A percentile compares a stretch with the other conserved stretches of the same genome.
These are phyloP conservation scores for Lupinus albus DNA, from an alignment of 306 rosid species.

Conservation along the genomic window DNA sequence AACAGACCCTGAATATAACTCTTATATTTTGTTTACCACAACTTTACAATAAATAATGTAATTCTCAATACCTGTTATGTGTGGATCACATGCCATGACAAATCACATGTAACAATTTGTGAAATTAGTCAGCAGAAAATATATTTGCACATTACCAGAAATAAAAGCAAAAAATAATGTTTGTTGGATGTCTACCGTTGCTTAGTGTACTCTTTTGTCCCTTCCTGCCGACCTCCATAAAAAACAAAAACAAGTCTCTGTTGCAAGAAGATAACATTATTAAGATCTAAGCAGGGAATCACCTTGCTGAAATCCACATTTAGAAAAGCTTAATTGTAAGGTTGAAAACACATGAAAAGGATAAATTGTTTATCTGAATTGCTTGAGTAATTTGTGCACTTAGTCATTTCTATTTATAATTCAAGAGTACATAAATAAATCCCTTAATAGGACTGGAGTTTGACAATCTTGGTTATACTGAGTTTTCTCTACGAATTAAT, in stretches of 20 bases:
- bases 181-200: constrained; percentile 16
- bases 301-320: constrained; percentile 24
- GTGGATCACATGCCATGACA: not conserved
- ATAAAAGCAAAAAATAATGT: constrained; percentile 24
- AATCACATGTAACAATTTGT: not conserved
- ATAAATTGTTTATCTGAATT: too few species aligned
- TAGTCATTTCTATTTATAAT: too few species aligned
- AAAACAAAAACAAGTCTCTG: constrained; percentile 23
- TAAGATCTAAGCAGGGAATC: constrained; percentile 3
- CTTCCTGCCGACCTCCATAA: not conserved
- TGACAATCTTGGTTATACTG: not conserved
- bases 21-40: constrained; percentile 18
- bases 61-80: not conserved
- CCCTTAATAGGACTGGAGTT: not conserved
- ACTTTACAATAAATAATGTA: constrained; percentile 2
- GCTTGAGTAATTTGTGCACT: too few species aligned
- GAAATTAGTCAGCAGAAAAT: not conserved
- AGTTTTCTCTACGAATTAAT: constrained; percentile 1
- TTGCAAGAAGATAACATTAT: constrained; percentile 28
- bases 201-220: constrained; percentile 18
- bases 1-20: too few species aligned
- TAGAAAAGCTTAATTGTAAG: not conserved
- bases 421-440: too few species aligned
- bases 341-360: constrained; percentile 3
- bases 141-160: not conserved